Conservation (phyloP, 495 filamentous ascomycete species). For the Podospora bellae-mahoneyi region DNA sequence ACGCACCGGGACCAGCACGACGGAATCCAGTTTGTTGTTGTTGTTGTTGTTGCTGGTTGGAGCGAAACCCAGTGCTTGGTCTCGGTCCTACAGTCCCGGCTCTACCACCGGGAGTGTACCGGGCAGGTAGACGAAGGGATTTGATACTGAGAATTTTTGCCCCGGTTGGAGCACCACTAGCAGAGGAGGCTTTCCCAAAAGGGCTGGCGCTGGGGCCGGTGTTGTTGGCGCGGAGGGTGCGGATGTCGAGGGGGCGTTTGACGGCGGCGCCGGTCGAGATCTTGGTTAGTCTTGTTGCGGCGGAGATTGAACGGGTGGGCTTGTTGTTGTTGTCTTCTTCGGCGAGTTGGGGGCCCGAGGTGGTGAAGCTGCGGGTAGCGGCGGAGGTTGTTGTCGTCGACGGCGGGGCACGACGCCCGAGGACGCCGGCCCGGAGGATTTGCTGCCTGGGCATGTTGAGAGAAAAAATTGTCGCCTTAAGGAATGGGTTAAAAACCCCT, state of each 20-base stretch:
- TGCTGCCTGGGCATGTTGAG: slow-evolving; percentile 30
- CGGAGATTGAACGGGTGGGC: slow-evolving; percentile 17
- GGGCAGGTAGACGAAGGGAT: not conserved
- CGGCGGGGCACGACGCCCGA: slow-evolving; percentile 23
- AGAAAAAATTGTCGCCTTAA: not conserved
- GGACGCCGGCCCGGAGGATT: slow-evolving; percentile 22
- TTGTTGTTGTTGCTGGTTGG: not conserved
- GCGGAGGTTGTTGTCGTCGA: slow-evolving; percentile 11
- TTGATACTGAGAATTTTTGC: slow-evolving; percentile 26
- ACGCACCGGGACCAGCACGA: not conserved
- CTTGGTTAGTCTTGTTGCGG: slow-evolving; percentile 25
- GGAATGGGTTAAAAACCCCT: slow-evolving; percentile 3
- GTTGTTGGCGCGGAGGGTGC: slow-evolving; percentile 16
- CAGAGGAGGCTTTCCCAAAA: not conserved
- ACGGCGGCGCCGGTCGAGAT: slow-evolving; percentile 2
- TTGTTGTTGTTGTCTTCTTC: slow-evolving; percentile 15
- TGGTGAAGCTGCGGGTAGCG: slow-evolving; percentile 16
- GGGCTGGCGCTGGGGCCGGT: slow-evolving; percentile 18
- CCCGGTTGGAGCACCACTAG: slow-evolving; percentile 4
- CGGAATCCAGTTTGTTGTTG: too few relatives aligned
- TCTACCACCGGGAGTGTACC: not conserved
- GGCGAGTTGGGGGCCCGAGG: slow-evolving; percentile 14
- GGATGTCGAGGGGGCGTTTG: not conserved
- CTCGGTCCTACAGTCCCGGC: not conserved
- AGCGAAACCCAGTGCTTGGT: not conserved